Percentiles rank a stretch among this genome's conserved stretches.
Evolutionary conservation across 106 monocot species (phyloP).

Genomic region (Allium fistulosum): DNA sequence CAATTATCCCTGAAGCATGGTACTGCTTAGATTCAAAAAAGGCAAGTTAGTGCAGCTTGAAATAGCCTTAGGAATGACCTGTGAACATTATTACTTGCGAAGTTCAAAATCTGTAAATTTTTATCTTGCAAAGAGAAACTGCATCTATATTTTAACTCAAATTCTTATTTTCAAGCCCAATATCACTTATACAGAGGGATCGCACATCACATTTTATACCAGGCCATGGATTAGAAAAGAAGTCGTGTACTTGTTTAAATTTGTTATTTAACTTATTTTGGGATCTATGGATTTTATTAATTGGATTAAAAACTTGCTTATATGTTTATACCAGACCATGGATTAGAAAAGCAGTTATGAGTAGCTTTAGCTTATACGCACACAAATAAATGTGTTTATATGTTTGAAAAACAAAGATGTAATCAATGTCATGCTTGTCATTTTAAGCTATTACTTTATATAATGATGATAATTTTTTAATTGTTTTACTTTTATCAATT

Average conservation of each 20-base stretch:
- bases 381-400: no score
- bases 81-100: conserved; percentile 7
- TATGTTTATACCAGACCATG: no score
- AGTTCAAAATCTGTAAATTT: conserved; percentile 14
- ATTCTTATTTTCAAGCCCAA: conserved; percentile 9
- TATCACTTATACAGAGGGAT: conserved; percentile 2
- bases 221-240: conserved; percentile 4
- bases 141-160: conserved; percentile 16
- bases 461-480: no score
- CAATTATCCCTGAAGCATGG: conserved; percentile 7
- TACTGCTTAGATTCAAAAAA: conserved; percentile 15
- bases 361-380: no score
- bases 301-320: conserved; percentile 10
- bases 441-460: no score
- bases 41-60: conserved; percentile 11
- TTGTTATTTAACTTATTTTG: neutral
- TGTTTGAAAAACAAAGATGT: no score
- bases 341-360: no score
- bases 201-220: conserved; percentile 14
- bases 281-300: conserved; percentile 7
- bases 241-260: neutral
- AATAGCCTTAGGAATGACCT: conserved; percentile 14
- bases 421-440: no score
- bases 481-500: no score
- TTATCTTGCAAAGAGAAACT: conserved; percentile 8